A percentile compares a stretch with the other conserved stretches of the same genome.
These are phyloP conservation scores for Mycena kentingensis DNA, from an alignment of 768 basidiomycete species.

Conservation along the genomic window DNA sequence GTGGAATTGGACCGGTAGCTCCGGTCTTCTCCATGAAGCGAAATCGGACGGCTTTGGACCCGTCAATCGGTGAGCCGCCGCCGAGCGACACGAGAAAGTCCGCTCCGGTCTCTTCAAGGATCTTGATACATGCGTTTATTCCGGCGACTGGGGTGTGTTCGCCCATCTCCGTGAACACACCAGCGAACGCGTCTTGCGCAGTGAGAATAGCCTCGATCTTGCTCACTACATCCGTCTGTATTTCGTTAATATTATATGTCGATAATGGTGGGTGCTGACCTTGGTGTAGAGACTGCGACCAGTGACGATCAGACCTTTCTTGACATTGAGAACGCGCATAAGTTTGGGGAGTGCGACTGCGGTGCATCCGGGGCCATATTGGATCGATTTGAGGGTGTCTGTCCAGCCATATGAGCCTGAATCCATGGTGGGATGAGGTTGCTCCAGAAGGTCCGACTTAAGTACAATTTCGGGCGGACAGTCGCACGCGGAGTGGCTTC, in stretches of 20 bases:
- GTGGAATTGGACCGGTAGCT: conserved; percentile 48
- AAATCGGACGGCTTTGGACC: conserved; percentile 71
- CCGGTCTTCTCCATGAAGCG: conserved; percentile 59
- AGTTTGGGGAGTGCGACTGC: conserved; percentile 65
- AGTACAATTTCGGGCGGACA: no score
- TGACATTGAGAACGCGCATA: conserved; percentile 52
- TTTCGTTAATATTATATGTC: not conserved
- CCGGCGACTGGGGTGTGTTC: conserved; percentile 72
- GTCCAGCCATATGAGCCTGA: conserved; percentile 73
- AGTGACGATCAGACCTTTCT: conserved; percentile 71
- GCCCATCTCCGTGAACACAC: conserved; percentile 73
- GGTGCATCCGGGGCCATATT: conserved; percentile 73
- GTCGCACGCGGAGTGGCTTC: no score
- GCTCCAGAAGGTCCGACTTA: no score
- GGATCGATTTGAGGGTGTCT: conserved; percentile 65
- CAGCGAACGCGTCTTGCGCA: conserved; percentile 59
- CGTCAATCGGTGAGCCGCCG: conserved; percentile 81
- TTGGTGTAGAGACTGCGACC: conserved; percentile 69
- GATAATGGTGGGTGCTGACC: conserved; percentile 41
- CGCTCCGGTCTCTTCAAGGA: conserved; percentile 57
- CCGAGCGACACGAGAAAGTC: conserved; percentile 75
- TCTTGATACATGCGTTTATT: conserved; percentile 56
- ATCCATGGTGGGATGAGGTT: no score
- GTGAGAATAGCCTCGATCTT: conserved; percentile 58
- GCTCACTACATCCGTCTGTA: conserved; percentile 62